Evolutionary conservation across 2,329 filamentous ascomycete species (phyloP), one percentile per base, ranked within the genome.

Genomic region (Cytospora paraplurivora): DNA sequence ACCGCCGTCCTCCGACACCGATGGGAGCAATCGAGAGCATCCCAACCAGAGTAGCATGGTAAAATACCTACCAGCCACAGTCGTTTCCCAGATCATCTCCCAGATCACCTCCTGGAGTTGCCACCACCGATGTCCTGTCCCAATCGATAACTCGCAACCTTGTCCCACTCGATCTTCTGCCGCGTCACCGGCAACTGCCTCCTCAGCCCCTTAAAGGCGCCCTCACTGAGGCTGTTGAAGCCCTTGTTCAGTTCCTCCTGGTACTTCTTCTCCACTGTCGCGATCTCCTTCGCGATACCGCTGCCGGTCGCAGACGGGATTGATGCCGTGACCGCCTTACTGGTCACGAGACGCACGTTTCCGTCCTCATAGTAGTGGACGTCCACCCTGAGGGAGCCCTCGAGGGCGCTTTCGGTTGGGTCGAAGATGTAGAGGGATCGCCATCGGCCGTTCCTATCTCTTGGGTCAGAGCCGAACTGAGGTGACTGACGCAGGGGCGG

Each of bases 301-400:
- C 85, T 83, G 8, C 87, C 88, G 1, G 84, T 85, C 47, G 81
- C 82, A 1, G 84, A 87, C 1, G 86, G 76, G n/a, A 91, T 76
- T 10, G 84, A 85, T 3, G 85, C 75, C 0, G 82, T 82, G 13
- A 94, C 75, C 12, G 89, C 81, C 79, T 97, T 97, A 72, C 86
- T 89, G n/a, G 95, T 97, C 67, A 94, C 83, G 65, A 99, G 85
- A 2, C 95, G 90, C 63, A 99, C 95, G 74, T 99, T 99, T 67
- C 95, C 95, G 74, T 99, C 96, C 79, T 99, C 95, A 80, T 99
- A 99, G 83, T 99, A 99, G 82, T 99, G 95, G 58, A 99, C 94
- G 70, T 98, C 93, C 60, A 97, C 91, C 76, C 94, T 92, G 77
- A 98, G 88, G 64, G 83, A 87, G 71, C 95, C 95, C 44, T 88